Conservation (phyloP, 805 yeast species). For the Ogataea trehaloabstinens region DNA sequence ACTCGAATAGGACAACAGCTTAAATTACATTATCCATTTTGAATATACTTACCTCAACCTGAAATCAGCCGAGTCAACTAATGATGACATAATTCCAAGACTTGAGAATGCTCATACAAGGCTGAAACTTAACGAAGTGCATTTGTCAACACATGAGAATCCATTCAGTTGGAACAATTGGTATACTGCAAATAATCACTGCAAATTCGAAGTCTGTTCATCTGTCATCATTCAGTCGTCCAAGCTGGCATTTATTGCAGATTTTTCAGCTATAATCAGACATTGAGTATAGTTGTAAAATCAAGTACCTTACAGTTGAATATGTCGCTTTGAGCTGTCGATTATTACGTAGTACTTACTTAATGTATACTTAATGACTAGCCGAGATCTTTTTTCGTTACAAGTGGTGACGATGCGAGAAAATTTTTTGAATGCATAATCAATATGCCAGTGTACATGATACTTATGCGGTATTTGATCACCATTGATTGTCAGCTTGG, state of each 20-base stretch:
- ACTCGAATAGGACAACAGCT: conserved; percentile 14
- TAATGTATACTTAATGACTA: too few species aligned
- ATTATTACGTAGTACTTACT: too few species aligned
- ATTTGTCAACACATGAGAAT: conserved; percentile 47
- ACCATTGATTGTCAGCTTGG: too few species aligned
- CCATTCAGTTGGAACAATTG: conserved; percentile 62
- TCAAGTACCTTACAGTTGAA: not conserved
- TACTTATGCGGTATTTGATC: too few species aligned
- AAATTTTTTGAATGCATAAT: too few species aligned
- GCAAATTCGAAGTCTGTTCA: conserved; percentile 29
- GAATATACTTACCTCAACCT: not conserved
- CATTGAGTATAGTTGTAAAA: not conserved
- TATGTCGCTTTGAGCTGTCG: too few species aligned
- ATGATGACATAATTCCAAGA: not conserved
- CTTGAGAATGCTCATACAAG: conserved; percentile 47
- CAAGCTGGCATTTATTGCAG: too few species aligned
- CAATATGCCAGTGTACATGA: too few species aligned
- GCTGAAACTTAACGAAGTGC: conserved; percentile 62
- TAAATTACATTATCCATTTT: conserved; percentile 2
- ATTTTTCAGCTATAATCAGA: conserved; percentile 2
- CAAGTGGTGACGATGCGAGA: too few species aligned
- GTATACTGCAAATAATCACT: conserved; percentile 50
- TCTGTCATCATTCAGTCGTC: too few species aligned
- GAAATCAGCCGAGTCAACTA: not conserved
- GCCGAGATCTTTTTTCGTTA: too few species aligned